Evolutionary conservation across 257 asterid genomes (phyloP).

Genomic region (Nicotiana noctiflora): DNA sequence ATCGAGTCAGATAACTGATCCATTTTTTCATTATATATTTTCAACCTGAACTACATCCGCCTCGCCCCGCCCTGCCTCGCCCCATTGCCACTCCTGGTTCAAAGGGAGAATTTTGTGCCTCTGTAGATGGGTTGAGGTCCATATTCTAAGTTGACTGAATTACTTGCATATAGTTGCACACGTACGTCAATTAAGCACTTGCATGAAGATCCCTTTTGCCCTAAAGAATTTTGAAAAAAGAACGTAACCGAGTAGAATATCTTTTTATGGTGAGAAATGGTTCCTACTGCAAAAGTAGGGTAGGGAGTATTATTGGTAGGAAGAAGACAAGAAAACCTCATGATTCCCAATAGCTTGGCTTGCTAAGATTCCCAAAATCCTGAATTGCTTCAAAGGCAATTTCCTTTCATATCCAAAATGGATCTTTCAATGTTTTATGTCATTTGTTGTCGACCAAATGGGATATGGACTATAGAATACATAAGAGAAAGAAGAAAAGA

Average conservation of each 20-base stretch:
- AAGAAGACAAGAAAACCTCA: not conserved
- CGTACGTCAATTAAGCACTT: not conserved
- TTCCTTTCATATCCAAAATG: not conserved
- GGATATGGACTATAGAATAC: too few species aligned
- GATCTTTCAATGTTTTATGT: not conserved
- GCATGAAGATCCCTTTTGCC: too few species aligned
- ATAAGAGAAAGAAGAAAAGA: too few species aligned
- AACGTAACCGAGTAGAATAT: not conserved
- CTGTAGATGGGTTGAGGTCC: not conserved
- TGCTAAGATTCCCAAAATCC: not conserved
- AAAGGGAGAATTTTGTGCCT: too few species aligned
- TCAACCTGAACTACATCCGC: too few species aligned
- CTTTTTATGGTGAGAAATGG: not conserved
- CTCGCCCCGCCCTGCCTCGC: too few species aligned
- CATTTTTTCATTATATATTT: too few species aligned
- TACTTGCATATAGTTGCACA: not conserved
- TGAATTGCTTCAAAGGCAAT: not conserved
- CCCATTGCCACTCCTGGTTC: too few species aligned
- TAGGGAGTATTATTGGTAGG: too few species aligned
- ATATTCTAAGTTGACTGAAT: not conserved
- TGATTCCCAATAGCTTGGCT: not conserved
- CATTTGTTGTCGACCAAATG: not conserved
- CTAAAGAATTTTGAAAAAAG: too few species aligned
- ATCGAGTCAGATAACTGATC: too few species aligned
- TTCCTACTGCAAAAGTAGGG: too few species aligned